Evolutionary conservation across 139 green algal genomes (phyloP), one percentile per base, ranked within the genome.

Genomic region (Eudorina sp.): DNA sequence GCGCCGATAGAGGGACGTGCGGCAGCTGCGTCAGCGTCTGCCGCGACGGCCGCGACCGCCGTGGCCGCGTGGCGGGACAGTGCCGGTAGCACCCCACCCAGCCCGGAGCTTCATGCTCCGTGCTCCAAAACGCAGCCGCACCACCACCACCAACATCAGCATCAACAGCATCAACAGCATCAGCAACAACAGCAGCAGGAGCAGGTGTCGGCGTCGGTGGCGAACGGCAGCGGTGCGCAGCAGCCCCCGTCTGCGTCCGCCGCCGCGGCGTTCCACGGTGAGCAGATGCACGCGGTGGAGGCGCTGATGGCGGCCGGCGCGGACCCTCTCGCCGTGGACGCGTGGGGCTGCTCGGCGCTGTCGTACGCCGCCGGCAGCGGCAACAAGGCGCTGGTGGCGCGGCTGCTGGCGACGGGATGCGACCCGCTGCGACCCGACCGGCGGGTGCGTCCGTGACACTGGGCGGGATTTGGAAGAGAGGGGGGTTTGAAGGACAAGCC

Each of bases 291-390:
- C 3, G 81, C 78, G 19, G 81, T 68, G 62, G 81, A 87, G 11
- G 21, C 34, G 46, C 81, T 87, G 11, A 34, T 87, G 62, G 45
- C 81, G 25, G 45, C 45, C 9, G 81, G 53, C 7, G 77, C 77
- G 6, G 62, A 78, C 48, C 81, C 62, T 14, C 48, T 70, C 25
- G 55, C 40, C 21, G n/a, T 46, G 0, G 81, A 88, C 34, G 81
- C 43, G 16, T 77, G 14, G 5, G 81, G 81, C n/a, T 77, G 81
- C 81, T 66, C 62, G 19, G 31, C 81, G 2, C 81, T 88, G 34
- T 79, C 68, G 64, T 88, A 88, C 68, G 81, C 81, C 14, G 62
- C 62, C 19, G 68, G 81, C 48, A 77, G 81, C 46, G 81, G 64
- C 43, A 88, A 79, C 43, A 34, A 48, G 38, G 62, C 51, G 81